Evolutionary conservation across 164 flowering plant species (phyloP), one percentile per base, ranked within the genome.

Genomic region (Chimonanthus salicifolius): DNA sequence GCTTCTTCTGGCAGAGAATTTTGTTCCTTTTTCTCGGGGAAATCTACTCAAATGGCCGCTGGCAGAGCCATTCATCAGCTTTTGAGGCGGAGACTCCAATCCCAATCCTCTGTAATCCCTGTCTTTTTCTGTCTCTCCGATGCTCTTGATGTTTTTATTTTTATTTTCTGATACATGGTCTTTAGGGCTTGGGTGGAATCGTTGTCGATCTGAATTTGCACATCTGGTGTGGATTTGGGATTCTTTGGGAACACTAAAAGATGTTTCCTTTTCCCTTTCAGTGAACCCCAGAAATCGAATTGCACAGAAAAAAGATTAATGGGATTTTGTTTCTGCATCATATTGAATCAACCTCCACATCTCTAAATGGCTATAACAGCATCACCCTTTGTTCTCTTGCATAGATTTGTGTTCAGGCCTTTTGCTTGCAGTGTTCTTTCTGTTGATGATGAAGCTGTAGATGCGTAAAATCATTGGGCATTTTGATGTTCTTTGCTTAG

Each of bases 41-140:
- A 33, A 54, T 70, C 47, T 68, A 50, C 68, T 50, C 46, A 49
- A 74, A 77, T 80, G 83, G 78, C 80, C 65, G n/a, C 76, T 5
- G 73, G 80, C 16, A 80, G 80, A 80, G 78, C 76, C 76, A 77
- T 80, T 77, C 58, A 69, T 15, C 83, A 75, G 33, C 66, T 77
- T 67, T 68, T 80, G 62, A 72, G 74, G 69, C 72, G 76, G 72
- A 80, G 73, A 62, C 51, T 80, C 66, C 80, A 75, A 46, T 64
- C 74, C 15, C 80, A 75, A 66, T 75, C 63, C 18, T 71, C 72
- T 50, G 60, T 76, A 67, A 78, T 75, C 58, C 62, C 63, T 15
- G 10, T 71, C 70, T 68, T 20, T 45, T 62, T 68, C 69, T 66
- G 13, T 50, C 6, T 63, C 65, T 63, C 65, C 15, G 33, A 33